Evolutionary conservation across 805 yeast species (phyloP).

Genomic region (Blastobotrys chiropterorum): DNA sequence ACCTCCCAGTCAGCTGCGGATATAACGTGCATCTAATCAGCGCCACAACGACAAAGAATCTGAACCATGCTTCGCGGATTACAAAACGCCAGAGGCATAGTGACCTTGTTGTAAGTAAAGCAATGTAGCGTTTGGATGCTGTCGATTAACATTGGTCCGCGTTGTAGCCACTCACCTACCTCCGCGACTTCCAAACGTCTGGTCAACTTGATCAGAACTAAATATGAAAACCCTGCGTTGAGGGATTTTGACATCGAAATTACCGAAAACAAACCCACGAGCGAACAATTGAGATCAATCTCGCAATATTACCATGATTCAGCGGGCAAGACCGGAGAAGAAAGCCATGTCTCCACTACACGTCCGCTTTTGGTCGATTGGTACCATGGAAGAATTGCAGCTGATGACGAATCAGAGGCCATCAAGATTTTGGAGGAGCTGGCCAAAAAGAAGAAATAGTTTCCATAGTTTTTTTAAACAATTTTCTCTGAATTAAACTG

Average conservation of each 20-base stretch:
- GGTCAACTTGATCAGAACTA: slow-evolving; percentile 14
- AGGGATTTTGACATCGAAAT: slow-evolving; percentile 27
- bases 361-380: slow-evolving; percentile 56
- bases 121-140: background rate
- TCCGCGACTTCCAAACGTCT: slow-evolving; percentile 19
- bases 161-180: slow-evolving; percentile 20
- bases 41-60: slow-evolving; percentile 1
- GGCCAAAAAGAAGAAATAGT: background rate
- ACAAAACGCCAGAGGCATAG: slow-evolving; percentile 25
- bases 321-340: no score
- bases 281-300: slow-evolving; percentile 22
- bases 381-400: slow-evolving; percentile 51
- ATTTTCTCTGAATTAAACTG: no score
- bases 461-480: no score
- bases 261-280: slow-evolving; percentile 27
- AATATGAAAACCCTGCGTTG: slow-evolving; percentile 17
- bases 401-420: slow-evolving; percentile 39
- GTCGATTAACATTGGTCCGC: background rate
- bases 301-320: slow-evolving; percentile 15
- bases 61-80: slow-evolving; percentile 26
- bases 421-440: slow-evolving; percentile 36
- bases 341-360: slow-evolving; percentile 10
- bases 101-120: slow-evolving; percentile 28
- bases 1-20: no score
- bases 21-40: background rate